Percentiles rank a stretch among this genome's conserved stretches.
These are phyloP conservation scores for Zymoseptoria tritici DNA, from an alignment of 2,329 filamentous ascomycete genomes.

Conservation along the genomic window DNA sequence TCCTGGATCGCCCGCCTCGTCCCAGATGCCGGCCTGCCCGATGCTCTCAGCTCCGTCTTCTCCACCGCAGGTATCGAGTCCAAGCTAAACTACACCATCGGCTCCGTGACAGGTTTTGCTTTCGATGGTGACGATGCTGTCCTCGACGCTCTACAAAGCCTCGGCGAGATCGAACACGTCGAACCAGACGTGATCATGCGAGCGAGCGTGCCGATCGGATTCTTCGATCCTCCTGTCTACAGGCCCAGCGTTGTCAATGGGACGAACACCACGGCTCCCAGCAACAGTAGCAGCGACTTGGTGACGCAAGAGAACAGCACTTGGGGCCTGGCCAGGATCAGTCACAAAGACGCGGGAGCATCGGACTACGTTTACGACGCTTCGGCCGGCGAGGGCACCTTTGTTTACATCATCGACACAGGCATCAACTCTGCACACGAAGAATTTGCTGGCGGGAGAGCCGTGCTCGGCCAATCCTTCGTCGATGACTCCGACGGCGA, in stretches of 20 bases:
- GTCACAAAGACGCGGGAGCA: constrained; percentile 17
- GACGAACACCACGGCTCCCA: not conserved
- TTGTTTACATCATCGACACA: constrained; percentile 18
- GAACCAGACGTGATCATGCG: constrained; percentile 34
- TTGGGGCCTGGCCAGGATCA: constrained; percentile 18
- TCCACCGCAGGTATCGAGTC: constrained; percentile 12
- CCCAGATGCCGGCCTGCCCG: constrained; percentile 7
- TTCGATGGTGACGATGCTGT: constrained; percentile 30
- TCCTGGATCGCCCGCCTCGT: constrained; percentile 16
- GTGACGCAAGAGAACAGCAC: constrained; percentile 12
- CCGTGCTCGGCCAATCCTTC: constrained; percentile 15
- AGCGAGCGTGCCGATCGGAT: constrained; percentile 17
- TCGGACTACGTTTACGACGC: constrained; percentile 10
- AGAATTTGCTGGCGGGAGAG: constrained; percentile 31
- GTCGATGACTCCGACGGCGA: constrained; percentile 30
- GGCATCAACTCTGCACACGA: constrained; percentile 21
- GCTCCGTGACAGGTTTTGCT: constrained; percentile 32
- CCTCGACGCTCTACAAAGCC: constrained; percentile 23
- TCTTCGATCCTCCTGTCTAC: not conserved
- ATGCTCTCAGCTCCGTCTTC: constrained; percentile 9
- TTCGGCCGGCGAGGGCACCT: constrained; percentile 21
- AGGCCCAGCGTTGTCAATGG: constrained; percentile 2
- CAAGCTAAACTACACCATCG: constrained; percentile 32
- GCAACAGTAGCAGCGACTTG: not conserved
- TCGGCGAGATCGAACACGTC: constrained; percentile 32